Percentiles rank a stretch among this genome's conserved stretches.
phyloP scores from a whole-genome alignment of 192 early-diverging fungal species.

The Geranomyces variabilis region DNA sequence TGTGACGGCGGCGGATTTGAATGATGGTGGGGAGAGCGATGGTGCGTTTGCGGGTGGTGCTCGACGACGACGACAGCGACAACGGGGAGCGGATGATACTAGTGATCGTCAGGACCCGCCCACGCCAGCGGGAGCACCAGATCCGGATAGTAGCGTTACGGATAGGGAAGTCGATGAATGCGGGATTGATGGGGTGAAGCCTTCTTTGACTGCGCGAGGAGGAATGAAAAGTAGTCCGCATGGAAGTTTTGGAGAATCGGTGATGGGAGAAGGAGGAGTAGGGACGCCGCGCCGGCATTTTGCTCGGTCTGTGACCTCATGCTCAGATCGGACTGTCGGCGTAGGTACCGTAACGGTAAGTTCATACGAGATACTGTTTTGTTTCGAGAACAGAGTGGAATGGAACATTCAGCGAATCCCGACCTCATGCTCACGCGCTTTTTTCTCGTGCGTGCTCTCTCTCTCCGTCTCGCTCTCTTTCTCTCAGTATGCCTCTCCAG shows the following conservation, averaged over 20 bases:
- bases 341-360: conserved; percentile 78
- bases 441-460: too few relatives aligned
- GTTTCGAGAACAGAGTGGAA: too few relatives aligned
- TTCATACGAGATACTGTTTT: neutral
- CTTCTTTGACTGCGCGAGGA: neutral
- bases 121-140: neutral
- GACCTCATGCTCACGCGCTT: too few relatives aligned
- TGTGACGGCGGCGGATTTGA: conserved; percentile 66
- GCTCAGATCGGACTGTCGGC: conserved; percentile 54
- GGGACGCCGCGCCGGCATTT: too few relatives aligned
- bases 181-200: too few relatives aligned
- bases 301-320: neutral
- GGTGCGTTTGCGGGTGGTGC: neutral
- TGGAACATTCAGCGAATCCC: too few relatives aligned
- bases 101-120: neutral
- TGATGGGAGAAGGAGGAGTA: too few relatives aligned
- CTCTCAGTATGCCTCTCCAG: conserved; percentile 78
- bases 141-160: too few relatives aligned
- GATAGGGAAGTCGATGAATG: too few relatives aligned
- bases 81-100: neutral
- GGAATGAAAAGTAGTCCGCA: neutral
- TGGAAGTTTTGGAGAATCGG: neutral
- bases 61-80: too few relatives aligned
- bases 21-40: neutral
- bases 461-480: too few relatives aligned